Conservation (phyloP, 495 filamentous ascomycete genomes). For the Platismatia glauca region DNA sequence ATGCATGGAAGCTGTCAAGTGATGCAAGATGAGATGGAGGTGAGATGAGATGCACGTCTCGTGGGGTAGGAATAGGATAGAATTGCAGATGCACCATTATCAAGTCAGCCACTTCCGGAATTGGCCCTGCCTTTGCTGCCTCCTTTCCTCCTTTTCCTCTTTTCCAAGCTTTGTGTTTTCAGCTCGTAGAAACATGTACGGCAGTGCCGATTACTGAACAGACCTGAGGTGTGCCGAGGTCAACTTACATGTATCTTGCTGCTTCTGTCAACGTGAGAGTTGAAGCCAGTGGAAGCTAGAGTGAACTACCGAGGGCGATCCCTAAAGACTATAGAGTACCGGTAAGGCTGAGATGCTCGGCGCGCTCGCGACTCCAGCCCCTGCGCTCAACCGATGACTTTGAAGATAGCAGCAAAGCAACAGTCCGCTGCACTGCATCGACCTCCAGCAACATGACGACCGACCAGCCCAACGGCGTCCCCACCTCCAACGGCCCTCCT, state of each 20-base stretch:
- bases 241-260: too few relatives aligned
- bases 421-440: background rate
- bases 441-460: background rate
- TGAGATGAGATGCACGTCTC: background rate
- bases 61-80: background rate
- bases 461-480: background rate
- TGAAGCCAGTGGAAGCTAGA: too few relatives aligned
- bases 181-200: background rate
- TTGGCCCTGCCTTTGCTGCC: background rate
- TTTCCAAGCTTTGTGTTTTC: background rate
- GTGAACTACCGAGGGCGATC: too few relatives aligned
- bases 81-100: background rate
- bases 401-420: background rate
- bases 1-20: background rate
- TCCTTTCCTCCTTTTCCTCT: too few relatives aligned
- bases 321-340: too few relatives aligned
- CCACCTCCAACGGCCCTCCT: background rate
- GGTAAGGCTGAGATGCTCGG: slow-evolving; percentile 2
- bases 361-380: slow-evolving; percentile 9
- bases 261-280: background rate
- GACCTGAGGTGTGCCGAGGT: background rate
- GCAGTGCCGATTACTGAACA: background rate
- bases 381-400: too few relatives aligned
- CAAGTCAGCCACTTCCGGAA: background rate
- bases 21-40: background rate